Conservation (phyloP, 495 filamentous ascomycete genomes). For the Tuber borchii region DNA sequence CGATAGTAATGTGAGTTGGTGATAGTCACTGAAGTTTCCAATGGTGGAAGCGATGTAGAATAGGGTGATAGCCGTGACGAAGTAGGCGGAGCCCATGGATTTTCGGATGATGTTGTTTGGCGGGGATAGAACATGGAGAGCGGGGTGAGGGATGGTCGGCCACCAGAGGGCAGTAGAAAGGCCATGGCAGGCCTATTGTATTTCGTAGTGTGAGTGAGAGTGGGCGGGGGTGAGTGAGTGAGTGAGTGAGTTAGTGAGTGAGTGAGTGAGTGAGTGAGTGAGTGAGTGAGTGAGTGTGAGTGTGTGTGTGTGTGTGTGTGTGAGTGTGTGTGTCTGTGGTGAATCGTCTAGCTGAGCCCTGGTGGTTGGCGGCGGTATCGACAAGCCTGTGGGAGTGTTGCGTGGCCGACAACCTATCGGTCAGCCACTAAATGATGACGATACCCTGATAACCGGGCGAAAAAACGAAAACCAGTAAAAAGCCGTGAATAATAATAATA, state of each 20-base stretch:
- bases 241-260: too few relatives aligned
- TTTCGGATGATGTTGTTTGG: slow-evolving; percentile 8
- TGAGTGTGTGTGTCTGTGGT: background rate
- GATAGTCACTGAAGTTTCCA: slow-evolving; percentile 2
- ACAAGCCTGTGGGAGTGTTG: background rate
- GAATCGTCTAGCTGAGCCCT: background rate
- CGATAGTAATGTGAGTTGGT: slow-evolving; percentile 37
- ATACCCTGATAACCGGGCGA: background rate
- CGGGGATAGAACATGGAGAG: slow-evolving; percentile 17
- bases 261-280: too few relatives aligned
- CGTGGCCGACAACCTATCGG: background rate
- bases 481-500: background rate
- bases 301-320: too few relatives aligned
- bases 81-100: slow-evolving; percentile 24
- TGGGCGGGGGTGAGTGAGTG: too few relatives aligned
- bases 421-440: background rate
- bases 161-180: slow-evolving; percentile 12
- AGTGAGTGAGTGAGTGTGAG: too few relatives aligned
- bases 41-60: slow-evolving; percentile 19
- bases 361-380: background rate
- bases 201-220: background rate
- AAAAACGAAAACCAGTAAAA: background rate
- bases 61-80: slow-evolving; percentile 31
- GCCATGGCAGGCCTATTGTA: slow-evolving; percentile 8
- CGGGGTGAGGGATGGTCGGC: background rate